These are phyloP conservation scores for Petunia axillaris DNA, from an alignment of 257 asterid genomes.

Conservation along the genomic window DNA sequence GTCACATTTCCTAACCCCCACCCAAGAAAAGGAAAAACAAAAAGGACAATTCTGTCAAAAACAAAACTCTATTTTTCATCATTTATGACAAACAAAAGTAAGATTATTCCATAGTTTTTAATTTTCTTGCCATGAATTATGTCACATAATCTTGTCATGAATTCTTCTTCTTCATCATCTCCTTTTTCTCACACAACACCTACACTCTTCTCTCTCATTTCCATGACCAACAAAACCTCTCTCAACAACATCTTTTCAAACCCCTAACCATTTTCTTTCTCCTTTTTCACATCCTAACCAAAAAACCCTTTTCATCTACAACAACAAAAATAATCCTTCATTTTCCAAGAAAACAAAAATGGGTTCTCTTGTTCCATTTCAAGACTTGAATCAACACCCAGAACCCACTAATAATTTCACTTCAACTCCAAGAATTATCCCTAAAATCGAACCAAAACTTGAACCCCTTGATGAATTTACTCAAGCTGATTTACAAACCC, in stretches of 20 bases:
- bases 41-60: constrained; percentile 16
- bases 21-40: too few relatives aligned
- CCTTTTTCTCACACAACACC: too few relatives aligned
- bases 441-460: constrained; percentile 57
- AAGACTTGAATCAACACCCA: constrained; percentile 49
- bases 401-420: constrained; percentile 29
- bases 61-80: not conserved
- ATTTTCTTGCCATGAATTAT: not conserved
- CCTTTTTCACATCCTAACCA: not conserved
- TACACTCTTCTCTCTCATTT: not conserved
- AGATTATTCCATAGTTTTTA: not conserved
- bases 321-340: not conserved
- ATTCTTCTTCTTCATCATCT: not conserved
- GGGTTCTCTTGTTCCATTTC: constrained; percentile 43
- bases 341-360: not conserved
- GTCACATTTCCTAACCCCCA: too few relatives aligned
- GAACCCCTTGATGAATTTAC: constrained; percentile 58
- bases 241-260: not conserved
- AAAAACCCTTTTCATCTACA: not conserved
- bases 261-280: constrained; percentile 9
- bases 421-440: constrained; percentile 31
- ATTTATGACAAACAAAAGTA: not conserved
- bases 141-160: not conserved
- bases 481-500: constrained; percentile 27
- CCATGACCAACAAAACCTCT: constrained; percentile 3